Percentiles rank a stretch among this genome's conserved stretches.
Conservation (phyloP, 2,329 filamentous ascomycete genomes). For the Trichothecium roseum region DNA sequence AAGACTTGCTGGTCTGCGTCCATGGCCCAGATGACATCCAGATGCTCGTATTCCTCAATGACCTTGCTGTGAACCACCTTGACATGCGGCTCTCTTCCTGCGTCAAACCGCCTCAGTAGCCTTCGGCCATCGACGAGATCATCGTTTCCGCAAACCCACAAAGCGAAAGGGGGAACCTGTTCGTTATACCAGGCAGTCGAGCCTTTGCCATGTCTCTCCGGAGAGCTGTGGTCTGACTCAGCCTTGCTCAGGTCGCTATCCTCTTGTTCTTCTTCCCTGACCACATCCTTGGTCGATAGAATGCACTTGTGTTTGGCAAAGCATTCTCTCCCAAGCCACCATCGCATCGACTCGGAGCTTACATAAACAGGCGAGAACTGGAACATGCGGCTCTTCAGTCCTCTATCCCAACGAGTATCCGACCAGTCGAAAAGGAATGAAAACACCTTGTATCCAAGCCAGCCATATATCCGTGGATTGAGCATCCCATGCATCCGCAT, state of each 20-base stretch:
- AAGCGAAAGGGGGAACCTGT: constrained; percentile 68
- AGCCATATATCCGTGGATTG: constrained; percentile 60
- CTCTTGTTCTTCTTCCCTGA: constrained; percentile 48
- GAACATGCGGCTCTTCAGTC: constrained; percentile 71
- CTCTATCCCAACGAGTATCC: constrained; percentile 75
- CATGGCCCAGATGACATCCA: constrained; percentile 93
- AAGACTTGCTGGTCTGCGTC: constrained; percentile 78
- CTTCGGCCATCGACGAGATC: constrained; percentile 73
- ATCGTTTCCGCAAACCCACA: constrained; percentile 82
- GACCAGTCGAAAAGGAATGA: constrained; percentile 84
- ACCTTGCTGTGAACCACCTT: constrained; percentile 71
- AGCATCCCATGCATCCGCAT: constrained; percentile 67
- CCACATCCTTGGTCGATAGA: constrained; percentile 64
- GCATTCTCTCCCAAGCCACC: constrained; percentile 86
- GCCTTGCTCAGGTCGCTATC: constrained; percentile 30
- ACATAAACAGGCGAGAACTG: constrained; percentile 90
- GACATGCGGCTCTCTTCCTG: constrained; percentile 72
- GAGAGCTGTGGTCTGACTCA: constrained; percentile 8
- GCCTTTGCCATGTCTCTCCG: constrained; percentile 24
- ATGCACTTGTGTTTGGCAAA: constrained; percentile 78
- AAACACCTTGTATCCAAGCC: constrained; percentile 80
- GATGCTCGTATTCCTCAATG: constrained; percentile 81
- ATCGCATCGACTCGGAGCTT: constrained; percentile 80
- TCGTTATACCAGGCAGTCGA: constrained; percentile 72
- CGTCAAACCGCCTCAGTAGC: constrained; percentile 63